These are phyloP conservation scores for Caryopteris hybrid DNA, from an alignment of 305 asterid genomes.

Conservation along the genomic window DNA sequence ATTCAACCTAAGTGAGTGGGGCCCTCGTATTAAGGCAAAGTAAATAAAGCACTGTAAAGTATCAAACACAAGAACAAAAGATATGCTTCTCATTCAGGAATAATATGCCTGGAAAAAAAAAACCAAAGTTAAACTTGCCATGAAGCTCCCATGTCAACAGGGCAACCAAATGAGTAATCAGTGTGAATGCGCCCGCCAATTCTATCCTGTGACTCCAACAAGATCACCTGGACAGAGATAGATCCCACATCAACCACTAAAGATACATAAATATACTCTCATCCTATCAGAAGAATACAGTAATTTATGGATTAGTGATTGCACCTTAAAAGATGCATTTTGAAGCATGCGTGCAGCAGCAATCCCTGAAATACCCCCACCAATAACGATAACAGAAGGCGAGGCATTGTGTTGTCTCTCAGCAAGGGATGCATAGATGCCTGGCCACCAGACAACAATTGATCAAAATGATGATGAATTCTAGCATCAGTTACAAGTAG, in stretches of 20 bases:
- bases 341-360: constrained; percentile 89
- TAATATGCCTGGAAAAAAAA: not conserved
- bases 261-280: not conserved
- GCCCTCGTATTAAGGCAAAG: not conserved
- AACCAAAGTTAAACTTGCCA: constrained; percentile 41
- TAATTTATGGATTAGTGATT: not conserved
- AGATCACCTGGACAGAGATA: constrained; percentile 52
- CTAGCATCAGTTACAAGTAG: not conserved
- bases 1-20: not conserved
- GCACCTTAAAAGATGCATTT: constrained; percentile 80
- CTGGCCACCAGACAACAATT: constrained; percentile 30
- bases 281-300: not conserved
- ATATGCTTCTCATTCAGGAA: constrained; percentile 8
- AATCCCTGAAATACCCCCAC: constrained; percentile 96
- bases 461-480: constrained; percentile 5
- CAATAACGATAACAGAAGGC: constrained; percentile 81
- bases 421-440: constrained; percentile 38
- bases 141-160: constrained; percentile 99
- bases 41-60: constrained; percentile 8
- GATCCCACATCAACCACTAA: constrained; percentile 8
- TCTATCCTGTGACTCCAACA: constrained; percentile 90
- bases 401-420: constrained; percentile 47
- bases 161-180: constrained; percentile 93
- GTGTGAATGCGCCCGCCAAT: constrained; percentile 95
- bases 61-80: constrained; percentile 4